A percentile compares a stretch with the other conserved stretches of the same genome.
Conservation (phyloP, 176 grass and related monocot genomes). For the Thinopyrum elongatum region DNA sequence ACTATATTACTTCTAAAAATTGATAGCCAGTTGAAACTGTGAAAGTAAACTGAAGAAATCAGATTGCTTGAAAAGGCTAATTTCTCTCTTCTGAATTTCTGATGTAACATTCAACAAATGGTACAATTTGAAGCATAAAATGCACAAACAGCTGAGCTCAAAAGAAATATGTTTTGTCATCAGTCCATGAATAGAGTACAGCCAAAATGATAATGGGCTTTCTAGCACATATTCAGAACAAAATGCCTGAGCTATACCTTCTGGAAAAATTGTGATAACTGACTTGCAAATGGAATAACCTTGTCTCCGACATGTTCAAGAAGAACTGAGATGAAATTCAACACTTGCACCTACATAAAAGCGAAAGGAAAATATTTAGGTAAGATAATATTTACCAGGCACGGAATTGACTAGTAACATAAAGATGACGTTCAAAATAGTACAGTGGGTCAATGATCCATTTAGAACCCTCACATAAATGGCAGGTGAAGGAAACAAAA, state of each 20-base stretch:
- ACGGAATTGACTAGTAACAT: conserved; percentile 16
- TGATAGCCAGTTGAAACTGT: not conserved
- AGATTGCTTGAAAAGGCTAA: not conserved
- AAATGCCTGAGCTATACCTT: conserved; percentile 50
- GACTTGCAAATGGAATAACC: conserved; percentile 85
- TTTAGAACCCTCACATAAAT: not conserved
- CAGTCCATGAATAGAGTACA: conserved; percentile 19
- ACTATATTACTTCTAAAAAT: not conserved
- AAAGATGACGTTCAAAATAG: conserved; percentile 8
- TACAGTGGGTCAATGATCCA: not conserved
- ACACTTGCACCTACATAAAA: conserved; percentile 83
- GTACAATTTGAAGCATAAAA: conserved; percentile 3
- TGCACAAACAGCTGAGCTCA: not conserved
- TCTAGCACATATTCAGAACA: not conserved
- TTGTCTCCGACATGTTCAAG: conserved; percentile 94
- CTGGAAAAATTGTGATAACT: conserved; percentile 82
- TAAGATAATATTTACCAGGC: conserved; percentile 5
- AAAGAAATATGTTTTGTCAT: not conserved
- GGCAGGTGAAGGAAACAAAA: conserved; percentile 30
- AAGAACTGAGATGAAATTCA: conserved; percentile 96
- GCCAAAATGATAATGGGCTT: conserved; percentile 1
- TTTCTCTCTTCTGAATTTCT: not conserved
- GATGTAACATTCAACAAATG: conserved; percentile 26
- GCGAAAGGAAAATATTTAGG: not conserved
- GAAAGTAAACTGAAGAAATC: conserved; percentile 12